phyloP scores from a whole-genome alignment of 2,329 filamentous ascomycete species.

The Nothophaeocryptopus gaeumannii region DNA sequence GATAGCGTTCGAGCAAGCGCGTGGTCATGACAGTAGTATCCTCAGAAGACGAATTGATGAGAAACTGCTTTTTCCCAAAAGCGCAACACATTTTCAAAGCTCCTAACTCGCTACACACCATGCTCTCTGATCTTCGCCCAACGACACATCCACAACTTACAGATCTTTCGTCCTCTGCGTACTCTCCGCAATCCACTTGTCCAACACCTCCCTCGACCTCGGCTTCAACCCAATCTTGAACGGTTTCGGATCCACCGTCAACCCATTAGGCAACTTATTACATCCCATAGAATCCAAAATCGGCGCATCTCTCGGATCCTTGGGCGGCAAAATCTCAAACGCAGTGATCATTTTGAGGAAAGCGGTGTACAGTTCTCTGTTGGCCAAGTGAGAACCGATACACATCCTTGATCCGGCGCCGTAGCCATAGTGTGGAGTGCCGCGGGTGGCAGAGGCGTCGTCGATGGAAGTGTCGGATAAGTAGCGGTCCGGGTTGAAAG shows the following conservation, averaged over 20 bases:
- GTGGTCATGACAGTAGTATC: too few species aligned
- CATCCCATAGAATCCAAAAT: constrained; percentile 47
- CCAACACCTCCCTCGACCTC: constrained; percentile 41
- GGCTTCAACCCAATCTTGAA: constrained; percentile 51
- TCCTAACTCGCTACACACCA: neutral
- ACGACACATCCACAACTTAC: constrained; percentile 3
- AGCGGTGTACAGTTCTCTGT: constrained; percentile 45
- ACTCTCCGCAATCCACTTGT: constrained; percentile 48
- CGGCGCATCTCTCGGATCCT: constrained; percentile 40
- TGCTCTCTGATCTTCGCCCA: neutral
- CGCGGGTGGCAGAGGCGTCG: constrained; percentile 36
- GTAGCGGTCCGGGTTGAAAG: constrained; percentile 70
- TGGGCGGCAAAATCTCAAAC: constrained; percentile 46
- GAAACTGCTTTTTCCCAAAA: too few species aligned
- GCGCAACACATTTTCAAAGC: too few species aligned
- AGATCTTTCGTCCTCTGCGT: constrained; percentile 42
- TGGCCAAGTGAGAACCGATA: constrained; percentile 40
- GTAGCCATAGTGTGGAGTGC: constrained; percentile 50
- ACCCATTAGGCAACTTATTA: constrained; percentile 46
- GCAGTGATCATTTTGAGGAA: constrained; percentile 49
- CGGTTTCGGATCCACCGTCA: constrained; percentile 51
- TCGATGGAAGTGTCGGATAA: constrained; percentile 51
- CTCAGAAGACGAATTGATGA: too few species aligned
- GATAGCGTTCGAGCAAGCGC: too few species aligned
- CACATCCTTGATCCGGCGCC: constrained; percentile 46